Evolutionary conservation across 1,139 yeast genomes (phyloP), one percentile per base, ranked within the genome.

Genomic region (Candida pseudoviswanathii): DNA sequence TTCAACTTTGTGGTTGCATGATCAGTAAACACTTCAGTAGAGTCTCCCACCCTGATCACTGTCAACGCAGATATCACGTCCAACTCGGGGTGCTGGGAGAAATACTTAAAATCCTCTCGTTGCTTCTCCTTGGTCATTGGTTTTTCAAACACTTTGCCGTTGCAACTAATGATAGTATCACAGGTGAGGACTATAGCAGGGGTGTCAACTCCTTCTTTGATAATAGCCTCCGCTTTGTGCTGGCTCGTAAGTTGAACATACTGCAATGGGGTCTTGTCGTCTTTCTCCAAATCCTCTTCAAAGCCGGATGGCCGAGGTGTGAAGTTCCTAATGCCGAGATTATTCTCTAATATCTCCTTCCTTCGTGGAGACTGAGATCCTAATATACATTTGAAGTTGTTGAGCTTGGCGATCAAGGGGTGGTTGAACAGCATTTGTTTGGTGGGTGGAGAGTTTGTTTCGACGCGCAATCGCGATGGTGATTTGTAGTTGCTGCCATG

Each of bases 341-440:
- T 85, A 1, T 60, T 64, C 11, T 68, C 59, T 34, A 94, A 63
- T 24, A 94, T 86, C 52, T 88, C 89, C 48, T 71, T 68, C 49
- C 99, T 71, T 53, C 97, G 76, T 1, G 96, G 95, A 0, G 97
- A 91, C 1, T 88, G 78, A 1, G 97, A 89, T 1, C 96, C 97
- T 10, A 94, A 73, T 2, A 90, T 71, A 25, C 90, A 71, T 34
- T 70, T 52, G 54, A 58, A 68, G 2, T 55, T 44, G 2, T 54
- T 30, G 3, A 78, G 56, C 41, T 61, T 57, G 0, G 64, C 58
- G 49, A 67, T 64, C 4, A 75, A 51, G 1, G 73, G 68, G 48
- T 71, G 55, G 34, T 46, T 16, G 16, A 16, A 16, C 16, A 16
- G 16, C 16, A 16, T 16, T 16, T 16, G 16, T 16, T 16, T 16